Base-by-base conservation (phyloP, 495 filamentous ascomycete species). In the Lasiosphaeris hirsuta region DNA sequence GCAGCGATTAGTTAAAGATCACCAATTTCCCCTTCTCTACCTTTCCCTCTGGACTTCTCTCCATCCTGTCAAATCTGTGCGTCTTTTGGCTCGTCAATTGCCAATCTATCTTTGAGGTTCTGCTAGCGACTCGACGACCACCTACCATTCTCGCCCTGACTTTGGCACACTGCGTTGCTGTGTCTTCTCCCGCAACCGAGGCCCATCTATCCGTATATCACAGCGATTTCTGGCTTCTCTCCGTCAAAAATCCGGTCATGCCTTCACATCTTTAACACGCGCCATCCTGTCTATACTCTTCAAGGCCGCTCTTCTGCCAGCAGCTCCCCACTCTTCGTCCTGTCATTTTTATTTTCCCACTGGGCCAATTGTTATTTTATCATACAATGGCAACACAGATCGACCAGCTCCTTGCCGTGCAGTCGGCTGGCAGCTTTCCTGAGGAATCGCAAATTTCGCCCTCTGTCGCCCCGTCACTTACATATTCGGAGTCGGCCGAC, bases 391-490 rank as follows among this genome's bases (percentile, higher is more conserved):
- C 64, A 8, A 57, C 67, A 15, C 63, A 66, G 36, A 61, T 68
- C 10, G 70, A 71, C 41, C 55, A 54, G 6, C 30, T 72, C 17
- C 60, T 72, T 17, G 68, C 64, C 54, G 56, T 57, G 51, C 63
- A 65, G 23, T 39, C 66, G 46, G 56, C 66, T 9, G 61, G 64
- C 54, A 70, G 71, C 61, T 64, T 70, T 15, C 72, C 71, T 17
- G 70, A 76, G 57, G 67, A 71, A 53, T 66, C 72, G 39, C 61
- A 56, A 13, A 43, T 46, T 14, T 52, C 65, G 1, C 66, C 73
- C 46, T 79, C 76, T 10, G 65, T 69, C 18, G 73, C 76, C 0
- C 76, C 76, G n/a, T 79, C 76, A n/a, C 72, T 79, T 42, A 79
- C 76, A 41, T 79, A 76, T 52, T 79, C 76, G 14, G 75, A 77